These are phyloP conservation scores for Nakaseomyces glabratus DNA, from an alignment of 1,139 yeast genomes.

Conservation along the genomic window DNA sequence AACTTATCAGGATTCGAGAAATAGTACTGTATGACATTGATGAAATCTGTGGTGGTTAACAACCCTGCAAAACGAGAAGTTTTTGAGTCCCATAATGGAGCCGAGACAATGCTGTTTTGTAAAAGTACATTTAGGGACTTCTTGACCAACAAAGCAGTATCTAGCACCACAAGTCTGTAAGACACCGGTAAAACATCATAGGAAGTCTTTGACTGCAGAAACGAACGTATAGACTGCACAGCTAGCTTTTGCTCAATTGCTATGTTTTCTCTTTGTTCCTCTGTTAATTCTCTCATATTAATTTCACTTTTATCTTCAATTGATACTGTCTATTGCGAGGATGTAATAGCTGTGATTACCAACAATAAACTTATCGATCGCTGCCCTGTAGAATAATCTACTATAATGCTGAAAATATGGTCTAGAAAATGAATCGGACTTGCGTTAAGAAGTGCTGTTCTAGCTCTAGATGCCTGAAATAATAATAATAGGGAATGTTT, in stretches of 20 bases:
- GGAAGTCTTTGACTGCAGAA: conserved; percentile 83
- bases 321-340: no score
- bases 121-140: conserved; percentile 81
- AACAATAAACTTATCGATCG: no score
- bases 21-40: conserved; percentile 91
- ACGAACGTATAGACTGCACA: conserved; percentile 68
- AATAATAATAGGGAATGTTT: not conserved
- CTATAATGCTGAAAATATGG: no score
- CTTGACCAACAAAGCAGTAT: conserved; percentile 82
- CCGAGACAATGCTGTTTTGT: conserved; percentile 91
- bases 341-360: no score
- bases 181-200: conserved; percentile 96
- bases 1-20: conserved; percentile 83
- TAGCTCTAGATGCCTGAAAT: not conserved
- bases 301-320: no score
- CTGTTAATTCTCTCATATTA: conserved; percentile 3
- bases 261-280: conserved; percentile 9
- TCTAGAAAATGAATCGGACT: no score
- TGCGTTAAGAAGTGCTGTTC: no score
- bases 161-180: conserved; percentile 85
- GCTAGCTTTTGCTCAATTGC: conserved; percentile 54
- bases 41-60: conserved; percentile 84
- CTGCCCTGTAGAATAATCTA: no score
- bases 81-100: conserved; percentile 93
- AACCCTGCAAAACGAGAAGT: conserved; percentile 90